Percentiles rank a stretch among this genome's conserved stretches.
These are phyloP conservation scores for Venturia asperata DNA, from an alignment of 2,329 filamentous ascomycete species.

Conservation along the genomic window DNA sequence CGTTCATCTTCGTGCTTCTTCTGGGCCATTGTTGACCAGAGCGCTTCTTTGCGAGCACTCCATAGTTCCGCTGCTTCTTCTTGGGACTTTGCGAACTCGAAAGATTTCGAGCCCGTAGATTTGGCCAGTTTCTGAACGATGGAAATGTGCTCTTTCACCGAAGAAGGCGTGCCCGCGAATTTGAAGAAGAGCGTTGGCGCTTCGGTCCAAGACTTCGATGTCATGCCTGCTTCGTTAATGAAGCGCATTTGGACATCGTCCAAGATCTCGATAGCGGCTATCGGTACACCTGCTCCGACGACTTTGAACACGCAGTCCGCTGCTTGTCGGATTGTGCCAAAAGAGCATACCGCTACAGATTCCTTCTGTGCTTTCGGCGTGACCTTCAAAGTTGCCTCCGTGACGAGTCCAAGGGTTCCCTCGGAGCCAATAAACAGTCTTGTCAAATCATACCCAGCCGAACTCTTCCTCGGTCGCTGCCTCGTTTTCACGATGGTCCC, in stretches of 20 bases:
- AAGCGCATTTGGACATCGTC: slow-evolving; percentile 85
- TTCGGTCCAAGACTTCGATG: slow-evolving; percentile 60
- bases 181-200: slow-evolving; percentile 68
- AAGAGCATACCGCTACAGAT: slow-evolving; percentile 68
- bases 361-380: slow-evolving; percentile 72
- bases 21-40: slow-evolving; percentile 66
- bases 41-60: slow-evolving; percentile 66
- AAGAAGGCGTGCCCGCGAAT: slow-evolving; percentile 59
- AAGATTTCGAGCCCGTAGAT: slow-evolving; percentile 54
- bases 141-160: slow-evolving; percentile 71
- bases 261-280: slow-evolving; percentile 87
- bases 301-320: slow-evolving; percentile 74
- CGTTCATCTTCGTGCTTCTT: slow-evolving; percentile 52
- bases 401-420: slow-evolving; percentile 84
- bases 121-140: slow-evolving; percentile 58
- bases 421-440: slow-evolving; percentile 85
- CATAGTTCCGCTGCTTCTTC: slow-evolving; percentile 64
- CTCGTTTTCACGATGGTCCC: slow-evolving; percentile 85
- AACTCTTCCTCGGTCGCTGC: slow-evolving; percentile 81
- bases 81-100: slow-evolving; percentile 60
- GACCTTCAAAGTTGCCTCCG: slow-evolving; percentile 82
- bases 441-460: slow-evolving; percentile 86
- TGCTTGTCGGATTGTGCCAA: slow-evolving; percentile 59
- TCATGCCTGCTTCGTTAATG: slow-evolving; percentile 60
- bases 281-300: slow-evolving; percentile 71